Evolutionary conservation across 2,329 filamentous ascomycete genomes (phyloP).

Genomic region (Hypocrella siamensis): DNA sequence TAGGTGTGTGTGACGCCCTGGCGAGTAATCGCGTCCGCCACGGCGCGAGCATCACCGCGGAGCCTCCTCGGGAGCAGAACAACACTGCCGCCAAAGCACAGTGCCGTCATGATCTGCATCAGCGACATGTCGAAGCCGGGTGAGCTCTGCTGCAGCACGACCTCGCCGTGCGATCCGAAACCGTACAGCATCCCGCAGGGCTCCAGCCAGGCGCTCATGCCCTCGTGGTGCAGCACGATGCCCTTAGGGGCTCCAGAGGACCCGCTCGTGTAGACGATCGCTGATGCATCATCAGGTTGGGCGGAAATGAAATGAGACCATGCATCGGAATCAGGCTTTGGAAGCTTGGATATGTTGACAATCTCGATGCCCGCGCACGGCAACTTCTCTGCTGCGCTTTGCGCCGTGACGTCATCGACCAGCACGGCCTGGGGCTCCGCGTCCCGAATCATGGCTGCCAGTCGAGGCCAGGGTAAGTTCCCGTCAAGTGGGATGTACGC

Average conservation of each 20-base stretch:
- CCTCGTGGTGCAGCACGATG: conserved; percentile 16
- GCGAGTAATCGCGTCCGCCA: conserved; percentile 18
- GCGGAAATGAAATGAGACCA: no score
- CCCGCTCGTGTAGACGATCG: conserved; percentile 18
- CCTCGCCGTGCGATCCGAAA: conserved; percentile 9
- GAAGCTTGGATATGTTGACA: no score
- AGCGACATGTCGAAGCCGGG: conserved; percentile 25
- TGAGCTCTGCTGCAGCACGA: conserved; percentile 22
- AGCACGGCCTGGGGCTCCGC: neutral
- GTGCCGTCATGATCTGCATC: conserved; percentile 17
- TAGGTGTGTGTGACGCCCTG: conserved; percentile 20
- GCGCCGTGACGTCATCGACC: neutral
- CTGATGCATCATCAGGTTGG: no score
- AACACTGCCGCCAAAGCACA: conserved; percentile 20
- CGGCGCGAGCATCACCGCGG: conserved; percentile 14
- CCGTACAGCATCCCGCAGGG: conserved; percentile 14
- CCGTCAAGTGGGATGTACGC: conserved; percentile 25
- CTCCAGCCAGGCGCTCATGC: no score
- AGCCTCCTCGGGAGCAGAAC: conserved; percentile 15
- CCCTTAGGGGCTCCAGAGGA: conserved; percentile 24
- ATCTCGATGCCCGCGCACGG: no score
- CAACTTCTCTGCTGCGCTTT: no score
- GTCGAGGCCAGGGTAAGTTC: neutral
- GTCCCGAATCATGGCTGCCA: neutral
- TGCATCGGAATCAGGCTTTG: no score